Conservation (phyloP, 1,139 yeast species). For the Meyerozyma elateridarum region DNA sequence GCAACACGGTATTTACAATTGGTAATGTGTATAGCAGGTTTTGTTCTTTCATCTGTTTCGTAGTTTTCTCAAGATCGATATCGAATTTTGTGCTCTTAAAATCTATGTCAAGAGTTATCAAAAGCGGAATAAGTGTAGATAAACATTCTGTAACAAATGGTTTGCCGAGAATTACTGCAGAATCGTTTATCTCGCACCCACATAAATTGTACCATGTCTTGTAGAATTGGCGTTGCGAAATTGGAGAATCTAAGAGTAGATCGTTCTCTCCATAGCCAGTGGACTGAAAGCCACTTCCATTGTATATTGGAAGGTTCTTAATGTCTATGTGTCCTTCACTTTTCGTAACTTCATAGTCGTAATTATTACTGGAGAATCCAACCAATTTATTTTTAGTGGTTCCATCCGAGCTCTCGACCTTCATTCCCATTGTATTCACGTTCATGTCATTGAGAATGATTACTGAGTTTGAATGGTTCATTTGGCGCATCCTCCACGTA, state of each 20-base stretch:
- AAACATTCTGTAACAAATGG: constrained; percentile 25
- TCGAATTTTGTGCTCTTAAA: constrained; percentile 13
- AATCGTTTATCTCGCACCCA: constrained; percentile 49
- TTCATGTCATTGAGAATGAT: constrained; percentile 42
- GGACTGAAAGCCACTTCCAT: constrained; percentile 18
- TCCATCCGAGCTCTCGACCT: constrained; percentile 2
- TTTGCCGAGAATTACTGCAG: constrained; percentile 24
- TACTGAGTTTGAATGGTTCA: constrained; percentile 83
- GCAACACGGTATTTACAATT: constrained; percentile 43
- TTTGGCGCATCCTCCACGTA: constrained; percentile 68
- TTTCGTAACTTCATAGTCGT: constrained; percentile 47
- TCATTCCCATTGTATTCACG: constrained; percentile 12
- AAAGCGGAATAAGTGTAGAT: constrained; percentile 44
- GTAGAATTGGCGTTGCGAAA: constrained; percentile 53
- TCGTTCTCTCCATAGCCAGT: constrained; percentile 26
- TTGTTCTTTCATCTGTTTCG: constrained; percentile 16
- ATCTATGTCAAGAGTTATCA: constrained; percentile 41
- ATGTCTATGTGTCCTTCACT: constrained; percentile 42
- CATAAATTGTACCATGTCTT: constrained; percentile 47
- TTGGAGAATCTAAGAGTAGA: constrained; percentile 45
- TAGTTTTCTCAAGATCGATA: constrained; percentile 19
- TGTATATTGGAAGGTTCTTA: constrained; percentile 43
- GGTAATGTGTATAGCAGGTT: constrained; percentile 17
- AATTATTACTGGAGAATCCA: constrained; percentile 40
- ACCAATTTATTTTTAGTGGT: constrained; percentile 17